Conservation (phyloP, 441 rosid species). For the Populus hybrid region DNA sequence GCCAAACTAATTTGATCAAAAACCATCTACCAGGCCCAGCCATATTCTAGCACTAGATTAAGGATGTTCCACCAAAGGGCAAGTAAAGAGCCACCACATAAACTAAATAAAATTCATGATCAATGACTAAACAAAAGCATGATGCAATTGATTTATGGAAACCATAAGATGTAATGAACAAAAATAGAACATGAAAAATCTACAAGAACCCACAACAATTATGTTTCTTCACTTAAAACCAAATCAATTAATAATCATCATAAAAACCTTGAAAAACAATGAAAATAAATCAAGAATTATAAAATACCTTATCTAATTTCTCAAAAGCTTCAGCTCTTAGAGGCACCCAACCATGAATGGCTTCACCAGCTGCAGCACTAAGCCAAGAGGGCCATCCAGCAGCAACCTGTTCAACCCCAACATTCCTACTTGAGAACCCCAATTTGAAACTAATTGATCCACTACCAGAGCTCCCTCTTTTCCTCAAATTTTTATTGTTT, state of each 20-base stretch:
- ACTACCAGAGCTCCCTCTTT: constrained; percentile 31
- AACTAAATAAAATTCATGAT: neutral
- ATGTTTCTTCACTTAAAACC: neutral
- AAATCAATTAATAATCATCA: neutral
- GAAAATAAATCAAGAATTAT: neutral
- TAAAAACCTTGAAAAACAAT: neutral
- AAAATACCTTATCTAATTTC: constrained; percentile 79
- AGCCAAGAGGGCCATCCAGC: constrained; percentile 98
- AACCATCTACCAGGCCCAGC: neutral
- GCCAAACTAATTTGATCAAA: neutral
- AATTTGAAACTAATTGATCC: constrained; percentile 42
- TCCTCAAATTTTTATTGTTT: constrained; percentile 30
- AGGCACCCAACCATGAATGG: constrained; percentile 85
- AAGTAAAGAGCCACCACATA: neutral
- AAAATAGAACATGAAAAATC: neutral
- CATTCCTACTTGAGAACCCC: constrained; percentile 42
- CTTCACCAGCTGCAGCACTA: constrained; percentile 66
- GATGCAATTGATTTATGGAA: neutral
- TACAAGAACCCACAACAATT: neutral
- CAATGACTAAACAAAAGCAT: neutral
- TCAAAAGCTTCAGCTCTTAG: constrained; percentile 68
- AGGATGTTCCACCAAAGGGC: neutral
- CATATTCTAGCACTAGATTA: neutral
- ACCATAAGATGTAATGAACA: neutral
- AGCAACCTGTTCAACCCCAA: constrained; percentile 66